Evolutionary conservation across 768 basidiomycete species (phyloP).

Genomic region (Tricholoma terreum): DNA sequence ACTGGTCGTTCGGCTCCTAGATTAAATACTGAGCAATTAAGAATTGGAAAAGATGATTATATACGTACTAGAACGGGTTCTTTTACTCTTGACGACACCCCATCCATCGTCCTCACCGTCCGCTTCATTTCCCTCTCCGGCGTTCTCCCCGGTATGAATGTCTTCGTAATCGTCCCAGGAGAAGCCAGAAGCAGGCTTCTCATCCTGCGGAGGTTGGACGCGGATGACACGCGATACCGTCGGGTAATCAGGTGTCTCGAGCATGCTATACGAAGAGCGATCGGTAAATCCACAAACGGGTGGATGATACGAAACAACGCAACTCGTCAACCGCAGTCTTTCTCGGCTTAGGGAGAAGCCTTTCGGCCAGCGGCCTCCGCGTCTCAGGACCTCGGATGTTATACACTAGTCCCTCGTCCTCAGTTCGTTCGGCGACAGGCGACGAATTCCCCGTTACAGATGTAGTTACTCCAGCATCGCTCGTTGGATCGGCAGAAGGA

Average conservation of each 20-base stretch:
- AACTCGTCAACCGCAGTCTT: slow-evolving; percentile 73
- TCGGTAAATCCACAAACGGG: slow-evolving; percentile 6
- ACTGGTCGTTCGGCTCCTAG: slow-evolving; percentile 14
- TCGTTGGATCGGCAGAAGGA: slow-evolving; percentile 35
- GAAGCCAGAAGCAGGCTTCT: slow-evolving; percentile 61
- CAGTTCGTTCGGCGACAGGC: slow-evolving; percentile 34
- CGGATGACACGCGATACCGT: slow-evolving; percentile 66
- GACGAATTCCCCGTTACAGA: slow-evolving; percentile 39
- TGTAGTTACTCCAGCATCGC: slow-evolving; percentile 52
- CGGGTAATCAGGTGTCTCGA: slow-evolving; percentile 55
- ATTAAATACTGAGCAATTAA: not conserved
- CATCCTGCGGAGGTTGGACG: slow-evolving; percentile 53
- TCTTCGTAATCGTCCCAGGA: slow-evolving; percentile 81
- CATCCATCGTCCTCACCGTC: slow-evolving; percentile 78
- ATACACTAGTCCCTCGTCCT: slow-evolving; percentile 22
- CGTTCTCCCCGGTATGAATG: slow-evolving; percentile 37
- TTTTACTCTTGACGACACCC: slow-evolving; percentile 69
- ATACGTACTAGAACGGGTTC: slow-evolving; percentile 39
- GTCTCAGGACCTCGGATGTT: slow-evolving; percentile 26
- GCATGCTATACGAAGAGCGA: slow-evolving; percentile 45
- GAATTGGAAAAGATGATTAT: not conserved
- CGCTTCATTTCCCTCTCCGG: slow-evolving; percentile 48
- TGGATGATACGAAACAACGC: slow-evolving; percentile 23
- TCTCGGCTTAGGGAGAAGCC: slow-evolving; percentile 58
- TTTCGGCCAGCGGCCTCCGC: slow-evolving; percentile 55